A percentile compares a stretch with the other conserved stretches of the same genome.
Conservation (phyloP, 2,329 filamentous ascomycete genomes). For the Cordyceps tenuipes region DNA sequence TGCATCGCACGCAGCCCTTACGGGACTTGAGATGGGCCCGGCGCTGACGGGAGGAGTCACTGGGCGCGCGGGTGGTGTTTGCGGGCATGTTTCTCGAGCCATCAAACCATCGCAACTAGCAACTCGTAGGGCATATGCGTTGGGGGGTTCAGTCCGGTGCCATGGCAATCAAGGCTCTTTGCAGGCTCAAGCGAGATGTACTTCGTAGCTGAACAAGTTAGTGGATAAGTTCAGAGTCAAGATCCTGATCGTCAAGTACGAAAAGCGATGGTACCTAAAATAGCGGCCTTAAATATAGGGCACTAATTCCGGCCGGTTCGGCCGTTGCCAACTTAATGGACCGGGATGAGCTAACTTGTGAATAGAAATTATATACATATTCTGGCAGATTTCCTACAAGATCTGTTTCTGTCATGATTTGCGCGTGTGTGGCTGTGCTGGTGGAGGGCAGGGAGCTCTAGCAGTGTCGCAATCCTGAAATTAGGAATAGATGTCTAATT, state of each 20-base stretch:
- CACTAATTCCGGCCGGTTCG: not conserved
- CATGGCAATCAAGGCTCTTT: not conserved
- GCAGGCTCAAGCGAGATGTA: not conserved
- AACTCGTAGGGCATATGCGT: not conserved
- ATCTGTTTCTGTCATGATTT: not conserved
- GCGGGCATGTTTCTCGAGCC: not conserved
- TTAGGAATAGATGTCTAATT: too few species aligned
- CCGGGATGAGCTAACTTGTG: not conserved
- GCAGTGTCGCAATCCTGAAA: too few species aligned
- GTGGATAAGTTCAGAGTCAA: not conserved
- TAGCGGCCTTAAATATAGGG: not conserved
- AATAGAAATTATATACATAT: not conserved
- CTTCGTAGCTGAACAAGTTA: not conserved
- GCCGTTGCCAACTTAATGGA: not conserved
- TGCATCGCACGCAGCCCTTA: slow-evolving; percentile 5
- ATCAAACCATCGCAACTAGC: not conserved
- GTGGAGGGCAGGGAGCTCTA: too few species aligned
- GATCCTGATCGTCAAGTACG: not conserved
- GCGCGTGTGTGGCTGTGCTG: not conserved
- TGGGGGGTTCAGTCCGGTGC: not conserved
- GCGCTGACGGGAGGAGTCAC: slow-evolving; percentile 5
- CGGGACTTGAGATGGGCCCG: slow-evolving; percentile 8
- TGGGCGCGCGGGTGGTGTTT: not conserved
- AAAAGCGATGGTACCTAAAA: not conserved
- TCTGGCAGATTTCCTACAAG: not conserved